Evolutionary conservation across 73 alveolate genomes (phyloP).

Genomic region (Symbiodinium natans): DNA sequence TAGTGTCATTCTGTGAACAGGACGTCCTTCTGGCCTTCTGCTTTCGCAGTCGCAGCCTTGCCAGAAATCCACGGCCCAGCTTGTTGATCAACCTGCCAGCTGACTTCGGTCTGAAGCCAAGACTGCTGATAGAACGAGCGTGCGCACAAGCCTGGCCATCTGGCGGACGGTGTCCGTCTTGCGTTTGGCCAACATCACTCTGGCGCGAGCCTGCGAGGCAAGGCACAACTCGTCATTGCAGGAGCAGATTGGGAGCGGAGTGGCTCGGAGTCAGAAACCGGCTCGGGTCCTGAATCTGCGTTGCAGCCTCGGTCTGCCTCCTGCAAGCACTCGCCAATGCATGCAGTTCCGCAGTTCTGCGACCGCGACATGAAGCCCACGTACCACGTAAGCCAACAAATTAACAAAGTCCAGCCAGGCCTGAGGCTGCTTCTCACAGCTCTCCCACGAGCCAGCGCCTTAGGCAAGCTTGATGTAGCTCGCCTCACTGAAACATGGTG

Average conservation of each 20-base stretch:
- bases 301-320: constrained; percentile 1
- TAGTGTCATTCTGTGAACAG: background rate
- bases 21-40: background rate
- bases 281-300: background rate
- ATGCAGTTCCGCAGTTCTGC: background rate
- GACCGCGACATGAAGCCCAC: background rate
- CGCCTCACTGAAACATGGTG: too few species aligned
- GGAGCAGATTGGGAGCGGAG: too few species aligned
- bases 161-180: background rate
- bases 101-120: too few species aligned
- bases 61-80: background rate
- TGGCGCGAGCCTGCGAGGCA: background rate
- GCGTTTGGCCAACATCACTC: background rate
- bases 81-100: background rate
- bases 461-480: too few species aligned
- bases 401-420: background rate
- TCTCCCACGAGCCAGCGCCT: constrained; percentile 2
- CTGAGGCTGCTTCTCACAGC: background rate
- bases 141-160: background rate
- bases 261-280: too few species aligned
- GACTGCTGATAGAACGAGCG: too few species aligned
- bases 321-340: background rate
- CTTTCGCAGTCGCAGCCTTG: background rate
- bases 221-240: background rate
- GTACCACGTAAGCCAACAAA: too few species aligned